Percentiles rank a stretch among this genome's conserved stretches.
Conservation (phyloP, 208 protist genomes). For the Acanthamoeba royreba region DNA sequence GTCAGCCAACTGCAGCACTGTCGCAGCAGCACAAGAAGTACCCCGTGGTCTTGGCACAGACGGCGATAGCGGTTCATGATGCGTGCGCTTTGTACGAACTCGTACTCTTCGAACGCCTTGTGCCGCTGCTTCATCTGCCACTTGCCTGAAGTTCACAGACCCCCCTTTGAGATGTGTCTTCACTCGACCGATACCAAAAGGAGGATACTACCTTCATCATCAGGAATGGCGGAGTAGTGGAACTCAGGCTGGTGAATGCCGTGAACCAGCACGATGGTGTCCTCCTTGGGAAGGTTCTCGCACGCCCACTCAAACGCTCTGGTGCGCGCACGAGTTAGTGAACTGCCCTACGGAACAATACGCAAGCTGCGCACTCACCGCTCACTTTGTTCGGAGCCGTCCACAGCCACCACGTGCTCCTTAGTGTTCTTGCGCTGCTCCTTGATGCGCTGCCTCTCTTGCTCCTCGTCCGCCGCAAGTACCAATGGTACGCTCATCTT, state of each 20-base stretch:
- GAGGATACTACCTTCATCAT: not conserved
- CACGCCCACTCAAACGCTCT: slow-evolving; percentile 7
- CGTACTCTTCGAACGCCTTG: slow-evolving; percentile 1
- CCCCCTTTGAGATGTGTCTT: not conserved
- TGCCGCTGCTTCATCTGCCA: not conserved
- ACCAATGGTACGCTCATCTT: slow-evolving; percentile 4
- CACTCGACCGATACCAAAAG: not conserved
- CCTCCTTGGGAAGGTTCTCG: not conserved
- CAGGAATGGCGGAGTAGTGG: not conserved
- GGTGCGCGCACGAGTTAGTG: not conserved
- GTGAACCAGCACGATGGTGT: slow-evolving; percentile 20
- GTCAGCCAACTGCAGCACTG: not conserved
- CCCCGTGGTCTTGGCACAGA: not conserved
- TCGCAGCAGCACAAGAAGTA: not conserved
- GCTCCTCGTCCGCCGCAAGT: not conserved
- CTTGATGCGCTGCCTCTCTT: not conserved
- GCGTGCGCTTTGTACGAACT: not conserved
- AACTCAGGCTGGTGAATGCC: not conserved
- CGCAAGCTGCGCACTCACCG: not conserved
- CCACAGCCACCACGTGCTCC: not conserved
- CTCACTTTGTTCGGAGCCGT: not conserved
- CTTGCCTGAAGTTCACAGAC: not conserved
- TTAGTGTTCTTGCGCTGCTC: not conserved
- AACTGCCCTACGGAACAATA: not conserved
- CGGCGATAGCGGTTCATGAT: not conserved